phyloP scores from a whole-genome alignment of 441 rosid genomes.

The Erodium moschatum region DNA sequence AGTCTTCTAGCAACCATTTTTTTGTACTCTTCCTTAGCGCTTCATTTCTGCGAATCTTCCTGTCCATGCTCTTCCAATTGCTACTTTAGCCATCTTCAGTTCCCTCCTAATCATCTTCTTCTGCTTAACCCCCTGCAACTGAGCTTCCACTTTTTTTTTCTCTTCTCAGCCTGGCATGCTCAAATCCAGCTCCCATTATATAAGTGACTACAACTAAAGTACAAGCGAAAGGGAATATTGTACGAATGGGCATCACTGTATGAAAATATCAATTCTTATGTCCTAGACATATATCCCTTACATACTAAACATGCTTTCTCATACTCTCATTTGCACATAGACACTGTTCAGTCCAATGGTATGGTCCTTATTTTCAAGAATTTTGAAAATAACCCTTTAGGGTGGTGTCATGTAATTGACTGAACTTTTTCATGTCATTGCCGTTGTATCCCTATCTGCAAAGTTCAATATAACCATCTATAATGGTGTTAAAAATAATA shows the following conservation, averaged over 20 bases:
- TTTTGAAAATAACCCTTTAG: neutral
- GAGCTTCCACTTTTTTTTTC: neutral
- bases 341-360: neutral
- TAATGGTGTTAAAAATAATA: no score
- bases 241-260: neutral
- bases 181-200: no score
- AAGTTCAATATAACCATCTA: no score
- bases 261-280: neutral
- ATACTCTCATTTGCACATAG: no score
- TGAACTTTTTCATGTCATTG: no score
- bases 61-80: neutral
- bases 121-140: neutral
- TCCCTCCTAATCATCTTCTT: no score
- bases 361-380: neutral
- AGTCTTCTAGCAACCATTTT: neutral
- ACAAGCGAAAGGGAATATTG: neutral
- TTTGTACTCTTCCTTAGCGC: neutral
- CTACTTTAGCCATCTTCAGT: neutral
- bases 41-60: neutral
- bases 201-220: neutral
- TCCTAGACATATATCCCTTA: neutral
- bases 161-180: no score
- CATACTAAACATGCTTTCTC: neutral
- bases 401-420: no score
- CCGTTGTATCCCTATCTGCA: no score